Percentiles rank a stretch among this genome's conserved stretches.
These are phyloP conservation scores for Chlamydomonas urium DNA, from an alignment of 139 green algal species.

Conservation along the genomic window DNA sequence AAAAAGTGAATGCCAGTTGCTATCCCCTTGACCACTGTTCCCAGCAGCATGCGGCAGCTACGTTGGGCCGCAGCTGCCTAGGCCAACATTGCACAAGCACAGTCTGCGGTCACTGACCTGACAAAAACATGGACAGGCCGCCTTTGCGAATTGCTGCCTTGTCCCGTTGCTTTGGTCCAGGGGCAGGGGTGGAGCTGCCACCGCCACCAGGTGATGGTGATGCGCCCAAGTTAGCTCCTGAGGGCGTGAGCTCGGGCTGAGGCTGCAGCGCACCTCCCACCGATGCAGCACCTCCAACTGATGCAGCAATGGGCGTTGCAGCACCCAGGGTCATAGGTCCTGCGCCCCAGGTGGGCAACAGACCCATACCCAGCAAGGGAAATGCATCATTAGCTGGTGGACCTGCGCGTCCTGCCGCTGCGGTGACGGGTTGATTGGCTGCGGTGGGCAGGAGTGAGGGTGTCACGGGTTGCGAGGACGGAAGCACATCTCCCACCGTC, in stretches of 20 bases:
- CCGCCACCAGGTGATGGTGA: not conserved
- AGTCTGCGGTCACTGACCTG: not conserved
- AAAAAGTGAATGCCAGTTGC: too few species aligned
- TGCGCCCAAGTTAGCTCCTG: not conserved
- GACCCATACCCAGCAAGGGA: not conserved
- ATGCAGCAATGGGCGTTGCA: not conserved
- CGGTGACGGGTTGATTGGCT: not conserved
- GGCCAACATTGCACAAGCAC: not conserved
- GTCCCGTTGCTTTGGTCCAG: not conserved
- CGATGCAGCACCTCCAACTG: not conserved
- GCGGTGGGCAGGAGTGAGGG: not conserved
- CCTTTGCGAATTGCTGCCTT: not conserved
- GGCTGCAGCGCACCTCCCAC: not conserved
- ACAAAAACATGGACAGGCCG: constrained; percentile 6
- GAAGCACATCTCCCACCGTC: not conserved
- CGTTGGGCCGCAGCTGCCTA: too few species aligned
- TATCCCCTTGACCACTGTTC: too few species aligned
- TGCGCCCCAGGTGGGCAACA: too few species aligned
- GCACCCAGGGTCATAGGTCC: not conserved
- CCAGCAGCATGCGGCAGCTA: too few species aligned
- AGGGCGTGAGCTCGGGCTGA: not conserved
- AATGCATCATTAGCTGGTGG: not conserved
- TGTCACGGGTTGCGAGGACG: not conserved
- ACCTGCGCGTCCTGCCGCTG: not conserved
- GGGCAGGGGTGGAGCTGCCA: not conserved